These are phyloP conservation scores for Penicillium cosmopolitanum DNA, from an alignment of 495 filamentous ascomycete species.

Conservation along the genomic window DNA sequence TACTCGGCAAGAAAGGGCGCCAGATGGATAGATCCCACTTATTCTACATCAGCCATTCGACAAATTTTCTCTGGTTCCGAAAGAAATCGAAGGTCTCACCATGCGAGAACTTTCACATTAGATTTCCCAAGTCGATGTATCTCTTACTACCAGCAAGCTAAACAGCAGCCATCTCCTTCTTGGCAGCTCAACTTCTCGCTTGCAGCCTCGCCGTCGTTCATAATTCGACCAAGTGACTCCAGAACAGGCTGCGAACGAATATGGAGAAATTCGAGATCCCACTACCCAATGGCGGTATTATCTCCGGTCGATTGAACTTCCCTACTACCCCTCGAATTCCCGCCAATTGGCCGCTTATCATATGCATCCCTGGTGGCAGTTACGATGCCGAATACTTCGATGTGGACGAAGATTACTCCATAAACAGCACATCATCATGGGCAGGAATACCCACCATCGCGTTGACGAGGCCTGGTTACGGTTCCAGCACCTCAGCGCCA, in stretches of 20 bases:
- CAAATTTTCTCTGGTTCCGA: too few species aligned
- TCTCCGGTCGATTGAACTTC: background rate
- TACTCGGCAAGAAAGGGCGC: too few species aligned
- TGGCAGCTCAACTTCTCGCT: background rate
- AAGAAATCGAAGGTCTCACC: too few species aligned
- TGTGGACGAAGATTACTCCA: constrained; percentile 32
- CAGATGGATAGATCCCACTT: too few species aligned
- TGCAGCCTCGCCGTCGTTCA: background rate
- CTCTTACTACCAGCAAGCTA: too few species aligned
- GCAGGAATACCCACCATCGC: constrained; percentile 35
- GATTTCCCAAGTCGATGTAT: too few species aligned
- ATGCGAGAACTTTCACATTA: too few species aligned
- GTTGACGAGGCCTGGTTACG: constrained; percentile 40
- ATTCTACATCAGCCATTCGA: too few species aligned
- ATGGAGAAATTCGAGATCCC: background rate
- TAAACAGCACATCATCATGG: constrained; percentile 19
- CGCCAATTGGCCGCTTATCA: background rate
- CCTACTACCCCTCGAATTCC: background rate
- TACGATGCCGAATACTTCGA: constrained; percentile 42
- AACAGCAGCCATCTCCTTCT: background rate
- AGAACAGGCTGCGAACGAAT: background rate
- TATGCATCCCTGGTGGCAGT: constrained; percentile 40
- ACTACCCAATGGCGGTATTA: background rate
- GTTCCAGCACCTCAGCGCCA: constrained; percentile 18
- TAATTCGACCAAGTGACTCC: background rate